These are phyloP conservation scores for Geotrichum histeridarum DNA, from an alignment of 1,139 yeast species.

Conservation along the genomic window DNA sequence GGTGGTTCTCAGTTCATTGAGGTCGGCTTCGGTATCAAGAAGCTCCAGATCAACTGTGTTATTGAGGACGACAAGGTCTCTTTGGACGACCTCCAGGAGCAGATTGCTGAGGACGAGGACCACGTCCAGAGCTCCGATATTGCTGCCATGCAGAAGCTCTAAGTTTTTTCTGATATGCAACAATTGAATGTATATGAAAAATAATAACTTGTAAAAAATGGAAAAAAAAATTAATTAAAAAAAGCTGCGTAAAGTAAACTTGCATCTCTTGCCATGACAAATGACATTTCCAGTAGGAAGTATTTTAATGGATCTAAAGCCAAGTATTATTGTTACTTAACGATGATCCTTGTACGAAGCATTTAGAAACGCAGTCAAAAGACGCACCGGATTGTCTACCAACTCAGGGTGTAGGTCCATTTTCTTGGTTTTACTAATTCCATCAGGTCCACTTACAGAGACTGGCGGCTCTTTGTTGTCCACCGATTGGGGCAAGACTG, in stretches of 20 bases:
- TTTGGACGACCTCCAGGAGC: slow-evolving; percentile 77
- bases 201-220: background rate
- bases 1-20: slow-evolving; percentile 97
- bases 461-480: too few species aligned
- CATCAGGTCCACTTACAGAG: too few species aligned
- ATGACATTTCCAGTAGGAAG: background rate
- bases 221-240: background rate
- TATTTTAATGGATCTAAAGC: background rate
- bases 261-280: background rate
- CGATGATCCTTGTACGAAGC: background rate
- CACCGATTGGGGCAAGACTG: too few species aligned
- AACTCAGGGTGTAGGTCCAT: too few species aligned
- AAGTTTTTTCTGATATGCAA: slow-evolving; percentile 37
- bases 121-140: slow-evolving; percentile 97
- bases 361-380: background rate
- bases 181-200: background rate
- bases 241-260: background rate
- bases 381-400: background rate
- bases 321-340: too few species aligned
- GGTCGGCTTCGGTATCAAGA: slow-evolving; percentile 99
- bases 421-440: too few species aligned
- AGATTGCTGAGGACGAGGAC: slow-evolving; percentile 94
- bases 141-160: slow-evolving; percentile 97
- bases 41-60: slow-evolving; percentile 97
- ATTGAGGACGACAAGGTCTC: slow-evolving; percentile 96